These are phyloP conservation scores for Sphagnum fallax DNA, from an alignment of 228 moss, liverwort and hornwort genomes.

Conservation along the genomic window DNA sequence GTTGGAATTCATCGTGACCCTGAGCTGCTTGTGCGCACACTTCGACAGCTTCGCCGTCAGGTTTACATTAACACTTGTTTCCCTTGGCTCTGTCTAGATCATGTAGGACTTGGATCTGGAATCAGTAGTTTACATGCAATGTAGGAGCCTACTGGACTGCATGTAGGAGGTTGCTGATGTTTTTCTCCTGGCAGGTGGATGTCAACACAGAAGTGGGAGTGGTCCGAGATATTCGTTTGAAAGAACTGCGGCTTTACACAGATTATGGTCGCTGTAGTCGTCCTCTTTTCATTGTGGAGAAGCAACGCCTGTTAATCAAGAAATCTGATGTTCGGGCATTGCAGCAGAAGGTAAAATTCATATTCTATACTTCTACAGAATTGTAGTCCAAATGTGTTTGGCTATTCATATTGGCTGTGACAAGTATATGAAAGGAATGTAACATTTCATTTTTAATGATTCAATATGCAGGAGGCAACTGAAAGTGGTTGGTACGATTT, in stretches of 20 bases:
- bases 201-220: slow-evolving; percentile 97
- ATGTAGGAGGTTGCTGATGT: not conserved
- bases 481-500: slow-evolving; percentile 96
- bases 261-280: slow-evolving; percentile 99
- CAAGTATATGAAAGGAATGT: not conserved
- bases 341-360: slow-evolving; percentile 64
- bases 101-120: no score
- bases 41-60: slow-evolving; percentile 91
- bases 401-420: not conserved
- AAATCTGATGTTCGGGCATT: slow-evolving; percentile 88
- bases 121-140: no score
- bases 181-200: slow-evolving; percentile 49
- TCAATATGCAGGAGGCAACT: slow-evolving; percentile 47
- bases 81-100: not conserved
- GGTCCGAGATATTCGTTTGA: slow-evolving; percentile 89
- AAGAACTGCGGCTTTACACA: slow-evolving; percentile 91
- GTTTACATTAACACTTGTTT: slow-evolving; percentile 9
- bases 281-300: slow-evolving; percentile 94
- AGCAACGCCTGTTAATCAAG: slow-evolving; percentile 90
- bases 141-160: not conserved
- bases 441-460: no score
- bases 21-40: slow-evolving; percentile 83
- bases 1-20: slow-evolving; percentile 98
- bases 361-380: no score
- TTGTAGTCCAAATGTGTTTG: not conserved